Evolutionary conservation across 495 filamentous ascomycete genomes (phyloP), one percentile per base, ranked within the genome.

Genomic region (Podospora pseudopauciseta): DNA sequence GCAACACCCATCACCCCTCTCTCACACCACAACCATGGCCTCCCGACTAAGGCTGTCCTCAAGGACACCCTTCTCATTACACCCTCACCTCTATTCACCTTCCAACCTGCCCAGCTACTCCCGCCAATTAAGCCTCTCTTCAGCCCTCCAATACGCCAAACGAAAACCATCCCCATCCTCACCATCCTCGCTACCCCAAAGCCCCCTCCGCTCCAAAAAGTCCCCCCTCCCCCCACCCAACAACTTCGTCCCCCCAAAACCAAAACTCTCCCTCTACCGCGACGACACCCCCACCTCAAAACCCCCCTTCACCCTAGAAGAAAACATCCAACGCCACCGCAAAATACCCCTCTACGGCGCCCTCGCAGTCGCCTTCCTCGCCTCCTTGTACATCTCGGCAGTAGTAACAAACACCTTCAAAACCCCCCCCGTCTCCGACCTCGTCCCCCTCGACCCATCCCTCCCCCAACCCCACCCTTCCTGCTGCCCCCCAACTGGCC

Each of bases 371-470:
- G 63, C 67, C 74, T 23, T 79, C 68, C 5, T 70, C 68, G 19
- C 75, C 57, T 54, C 69, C 65, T 34, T 73, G 68, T 68, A 81
- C 74, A 18, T 79, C 71, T 69, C 77, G 72, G 11, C 72, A 67
- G n/a, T 81, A 66, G 4, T 79, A 67, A 53, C 74, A 72, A 60
- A 72, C 63, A 6, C 72, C 68, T 11, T 75, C 68, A 64, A 73
- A 60, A 27, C 61, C 67, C 9, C 69, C 15, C 7, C 61, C 58
- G 20, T 64, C 62, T 23, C 19, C 60, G 23, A 49, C 55, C 27
- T 13, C 54, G 1, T 27, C 60, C 62, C 20, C 64, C 34, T 32
- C 0, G 62, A 20, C 32, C 61, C 32, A 4, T 54, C 26, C 30
- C 67, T 15, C 18, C 68, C 5, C 59, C 20, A 56, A 60, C n/a